Percentiles rank a stretch among this genome's conserved stretches.
These are phyloP conservation scores for Saccharum officinarum DNA, from an alignment of 176 grass and related monocot genomes.

Conservation along the genomic window DNA sequence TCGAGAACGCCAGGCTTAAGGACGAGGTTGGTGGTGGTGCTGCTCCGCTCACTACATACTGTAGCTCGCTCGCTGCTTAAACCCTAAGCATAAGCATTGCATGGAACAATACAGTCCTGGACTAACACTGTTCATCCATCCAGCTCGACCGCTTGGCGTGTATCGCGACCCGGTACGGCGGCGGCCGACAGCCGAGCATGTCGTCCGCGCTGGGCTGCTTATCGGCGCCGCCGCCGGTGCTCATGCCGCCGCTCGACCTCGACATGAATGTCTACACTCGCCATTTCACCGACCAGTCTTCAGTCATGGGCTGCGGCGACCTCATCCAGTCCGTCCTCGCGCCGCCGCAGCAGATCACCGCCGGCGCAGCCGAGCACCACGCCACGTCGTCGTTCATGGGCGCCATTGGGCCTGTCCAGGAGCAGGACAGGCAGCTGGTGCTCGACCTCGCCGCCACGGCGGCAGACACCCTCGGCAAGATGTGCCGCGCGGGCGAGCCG, in stretches of 20 bases:
- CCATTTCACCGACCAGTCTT: conserved; percentile 61
- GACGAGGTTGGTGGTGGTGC: conserved; percentile 44
- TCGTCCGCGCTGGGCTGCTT: conserved; percentile 43
- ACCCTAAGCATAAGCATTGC: background rate
- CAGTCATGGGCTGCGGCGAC: conserved; percentile 55
- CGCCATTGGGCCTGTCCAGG: conserved; percentile 47
- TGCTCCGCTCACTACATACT: background rate
- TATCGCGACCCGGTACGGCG: conserved; percentile 59
- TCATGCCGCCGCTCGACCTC: conserved; percentile 75
- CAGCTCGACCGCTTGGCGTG: conserved; percentile 92
- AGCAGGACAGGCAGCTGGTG: conserved; percentile 70
- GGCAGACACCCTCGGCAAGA: conserved; percentile 53
- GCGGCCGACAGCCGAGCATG: conserved; percentile 39
- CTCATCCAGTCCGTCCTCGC: conserved; percentile 37
- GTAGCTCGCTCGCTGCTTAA: background rate
- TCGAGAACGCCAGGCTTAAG: conserved; percentile 91
- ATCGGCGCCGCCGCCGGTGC: conserved; percentile 35
- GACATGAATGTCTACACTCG: conserved; percentile 84
- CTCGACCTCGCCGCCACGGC: conserved; percentile 78
- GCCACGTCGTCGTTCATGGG: conserved; percentile 21
- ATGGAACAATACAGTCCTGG: background rate
- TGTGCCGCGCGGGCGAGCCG: conserved; percentile 57
- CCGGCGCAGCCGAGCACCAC: background rate
- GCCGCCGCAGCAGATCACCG: conserved; percentile 26
- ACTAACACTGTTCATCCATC: background rate